These are phyloP conservation scores for Chondrostereum purpureum DNA, from an alignment of 1,284 basidiomycete genomes.

Conservation along the genomic window DNA sequence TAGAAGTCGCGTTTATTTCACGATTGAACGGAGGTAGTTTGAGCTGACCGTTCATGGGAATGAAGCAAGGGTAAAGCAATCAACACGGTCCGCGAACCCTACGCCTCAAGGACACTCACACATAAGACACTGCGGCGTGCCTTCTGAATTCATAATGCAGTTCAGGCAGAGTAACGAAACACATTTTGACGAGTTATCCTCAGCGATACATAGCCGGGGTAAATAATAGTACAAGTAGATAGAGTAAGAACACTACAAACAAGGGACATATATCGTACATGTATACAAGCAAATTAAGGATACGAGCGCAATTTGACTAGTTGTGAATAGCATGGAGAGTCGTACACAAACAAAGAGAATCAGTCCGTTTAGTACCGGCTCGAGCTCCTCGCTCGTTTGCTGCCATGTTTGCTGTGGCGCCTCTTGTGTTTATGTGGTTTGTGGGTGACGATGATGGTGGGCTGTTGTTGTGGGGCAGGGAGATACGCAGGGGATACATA, in stretches of 20 bases:
- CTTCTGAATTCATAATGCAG: no score
- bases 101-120: no score
- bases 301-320: not conserved
- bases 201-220: no score
- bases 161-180: no score
- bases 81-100: no score
- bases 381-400: constrained; percentile 7
- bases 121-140: no score
- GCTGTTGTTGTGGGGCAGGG: constrained; percentile 13
- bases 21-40: constrained; percentile 5
- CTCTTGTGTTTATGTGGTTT: constrained; percentile 27
- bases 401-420: constrained; percentile 6
- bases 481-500: constrained; percentile 9
- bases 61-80: no score
- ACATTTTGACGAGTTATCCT: no score
- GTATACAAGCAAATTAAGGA: not conserved
- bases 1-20: not conserved
- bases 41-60: not conserved
- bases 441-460: constrained; percentile 26
- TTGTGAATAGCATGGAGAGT: not conserved
- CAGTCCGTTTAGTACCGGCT: constrained; percentile 14
- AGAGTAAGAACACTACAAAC: not conserved
- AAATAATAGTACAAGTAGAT: no score
- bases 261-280: not conserved
- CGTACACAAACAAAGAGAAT: not conserved